These are phyloP conservation scores for Claviceps monticola DNA, from an alignment of 2,329 filamentous ascomycete species.

Conservation along the genomic window DNA sequence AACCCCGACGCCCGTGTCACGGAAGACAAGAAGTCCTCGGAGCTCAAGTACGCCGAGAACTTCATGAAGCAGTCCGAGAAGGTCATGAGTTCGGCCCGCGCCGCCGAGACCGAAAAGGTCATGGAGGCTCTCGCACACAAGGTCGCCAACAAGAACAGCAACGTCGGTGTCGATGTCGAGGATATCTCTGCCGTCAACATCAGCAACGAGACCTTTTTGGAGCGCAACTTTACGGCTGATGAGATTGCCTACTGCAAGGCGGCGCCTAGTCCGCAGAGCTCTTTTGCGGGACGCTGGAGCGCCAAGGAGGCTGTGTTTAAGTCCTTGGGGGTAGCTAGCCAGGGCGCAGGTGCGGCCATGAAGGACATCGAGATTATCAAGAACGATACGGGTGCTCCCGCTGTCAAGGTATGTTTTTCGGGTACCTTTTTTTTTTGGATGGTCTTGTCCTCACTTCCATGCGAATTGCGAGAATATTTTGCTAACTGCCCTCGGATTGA, in stretches of 20 bases:
- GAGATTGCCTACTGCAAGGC: slow-evolving; percentile 81
- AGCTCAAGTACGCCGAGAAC: slow-evolving; percentile 58
- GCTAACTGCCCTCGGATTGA: slow-evolving; percentile 21
- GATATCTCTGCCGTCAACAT: slow-evolving; percentile 78
- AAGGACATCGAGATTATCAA: slow-evolving; percentile 89
- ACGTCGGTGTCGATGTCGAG: slow-evolving; percentile 90
- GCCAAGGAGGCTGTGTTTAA: slow-evolving; percentile 99
- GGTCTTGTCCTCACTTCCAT: not conserved
- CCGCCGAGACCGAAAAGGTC: slow-evolving; percentile 56
- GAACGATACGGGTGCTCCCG: slow-evolving; percentile 68
- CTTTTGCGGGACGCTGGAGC: slow-evolving; percentile 90
- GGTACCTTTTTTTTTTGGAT: not conserved
- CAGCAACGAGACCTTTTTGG: slow-evolving; percentile 82
- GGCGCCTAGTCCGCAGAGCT: slow-evolving; percentile 68
- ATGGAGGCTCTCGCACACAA: slow-evolving; percentile 62
- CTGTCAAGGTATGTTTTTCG: slow-evolving; percentile 58
- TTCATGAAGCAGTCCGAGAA: slow-evolving; percentile 54
- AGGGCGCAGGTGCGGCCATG: slow-evolving; percentile 77
- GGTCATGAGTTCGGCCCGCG: slow-evolving; percentile 31
- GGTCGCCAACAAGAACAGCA: slow-evolving; percentile 45
- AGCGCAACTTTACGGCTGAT: slow-evolving; percentile 79
- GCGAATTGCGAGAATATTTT: not conserved
- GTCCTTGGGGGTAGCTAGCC: slow-evolving; percentile 73
- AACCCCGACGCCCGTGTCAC: slow-evolving; percentile 84
- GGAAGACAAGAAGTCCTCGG: slow-evolving; percentile 72